These are phyloP conservation scores for Crepidotus variabilis DNA, from an alignment of 768 basidiomycete species.

Conservation along the genomic window DNA sequence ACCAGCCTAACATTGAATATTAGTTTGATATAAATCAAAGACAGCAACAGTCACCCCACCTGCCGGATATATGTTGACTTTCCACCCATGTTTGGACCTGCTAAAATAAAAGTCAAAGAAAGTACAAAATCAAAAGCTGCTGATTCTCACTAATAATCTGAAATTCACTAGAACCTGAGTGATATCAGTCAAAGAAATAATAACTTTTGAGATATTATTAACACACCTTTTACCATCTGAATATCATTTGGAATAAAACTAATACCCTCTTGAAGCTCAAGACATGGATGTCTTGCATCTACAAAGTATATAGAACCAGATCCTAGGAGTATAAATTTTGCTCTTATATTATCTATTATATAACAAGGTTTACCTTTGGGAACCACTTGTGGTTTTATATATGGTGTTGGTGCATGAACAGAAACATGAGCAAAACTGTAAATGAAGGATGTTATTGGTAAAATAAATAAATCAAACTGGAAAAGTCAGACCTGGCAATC, in stretches of 20 bases:
- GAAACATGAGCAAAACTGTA: constrained; percentile 89
- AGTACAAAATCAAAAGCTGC: neutral
- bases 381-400: constrained; percentile 78
- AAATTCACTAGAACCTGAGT: constrained; percentile 79
- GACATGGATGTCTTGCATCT: constrained; percentile 92
- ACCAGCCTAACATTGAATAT: constrained; percentile 52
- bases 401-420: constrained; percentile 79
- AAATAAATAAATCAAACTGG: neutral
- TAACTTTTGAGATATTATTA: neutral
- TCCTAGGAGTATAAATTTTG: constrained; percentile 39
- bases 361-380: constrained; percentile 61
- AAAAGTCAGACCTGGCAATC: constrained; percentile 64
- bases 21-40: constrained; percentile 1
- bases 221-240: constrained; percentile 82
- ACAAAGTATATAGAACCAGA: constrained; percentile 74
- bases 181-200: neutral
- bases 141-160: constrained; percentile 78
- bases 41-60: constrained; percentile 29
- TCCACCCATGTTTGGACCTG: constrained; percentile 99
- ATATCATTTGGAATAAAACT: constrained; percentile 96
- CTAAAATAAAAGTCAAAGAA: constrained; percentile 29
- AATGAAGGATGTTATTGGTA: neutral
- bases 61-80: constrained; percentile 97
- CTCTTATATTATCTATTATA: neutral
- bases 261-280: constrained; percentile 95